Conservation (phyloP, 495 filamentous ascomycete genomes). For the Lineolata rhizophorae region DNA sequence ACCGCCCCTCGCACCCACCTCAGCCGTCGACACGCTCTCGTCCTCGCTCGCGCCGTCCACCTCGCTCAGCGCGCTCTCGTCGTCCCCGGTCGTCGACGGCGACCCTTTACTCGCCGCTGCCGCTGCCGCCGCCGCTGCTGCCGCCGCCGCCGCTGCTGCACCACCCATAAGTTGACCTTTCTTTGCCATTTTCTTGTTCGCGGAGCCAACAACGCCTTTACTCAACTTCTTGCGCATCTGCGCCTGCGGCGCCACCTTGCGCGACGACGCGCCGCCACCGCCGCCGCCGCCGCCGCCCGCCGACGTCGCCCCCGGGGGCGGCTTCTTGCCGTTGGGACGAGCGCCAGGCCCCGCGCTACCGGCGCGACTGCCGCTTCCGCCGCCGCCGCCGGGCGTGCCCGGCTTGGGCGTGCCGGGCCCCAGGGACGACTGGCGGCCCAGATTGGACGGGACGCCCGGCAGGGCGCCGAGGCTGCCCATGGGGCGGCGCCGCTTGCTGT, state of each 20-base stretch:
- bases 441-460: slow-evolving; percentile 45
- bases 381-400: slow-evolving; percentile 38
- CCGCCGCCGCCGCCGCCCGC: neutral
- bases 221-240: slow-evolving; percentile 33
- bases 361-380: slow-evolving; percentile 41
- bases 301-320: slow-evolving; percentile 14
- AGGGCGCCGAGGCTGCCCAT: slow-evolving; percentile 40
- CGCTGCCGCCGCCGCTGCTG: too few species aligned
- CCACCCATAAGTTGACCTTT: too few species aligned
- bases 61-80: slow-evolving; percentile 12
- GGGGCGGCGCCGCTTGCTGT: slow-evolving; percentile 34
- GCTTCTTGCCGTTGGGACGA: slow-evolving; percentile 29
- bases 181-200: too few species aligned
- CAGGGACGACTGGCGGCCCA: slow-evolving; percentile 58
- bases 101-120: slow-evolving; percentile 8
- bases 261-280: slow-evolving; percentile 9
- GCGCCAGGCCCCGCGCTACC: slow-evolving; percentile 24
- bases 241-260: slow-evolving; percentile 32
- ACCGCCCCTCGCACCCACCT: neutral
- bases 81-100: slow-evolving; percentile 15
- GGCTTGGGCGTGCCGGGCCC: slow-evolving; percentile 76
- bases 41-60: slow-evolving; percentile 7
- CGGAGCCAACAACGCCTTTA: too few species aligned
- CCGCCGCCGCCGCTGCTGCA: too few species aligned
- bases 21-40: slow-evolving; percentile 7